A percentile compares a stretch with the other conserved stretches of the same genome.
These are phyloP conservation scores for Talaromyces sp. DNA, from an alignment of 2,329 filamentous ascomycete species.

Conservation along the genomic window DNA sequence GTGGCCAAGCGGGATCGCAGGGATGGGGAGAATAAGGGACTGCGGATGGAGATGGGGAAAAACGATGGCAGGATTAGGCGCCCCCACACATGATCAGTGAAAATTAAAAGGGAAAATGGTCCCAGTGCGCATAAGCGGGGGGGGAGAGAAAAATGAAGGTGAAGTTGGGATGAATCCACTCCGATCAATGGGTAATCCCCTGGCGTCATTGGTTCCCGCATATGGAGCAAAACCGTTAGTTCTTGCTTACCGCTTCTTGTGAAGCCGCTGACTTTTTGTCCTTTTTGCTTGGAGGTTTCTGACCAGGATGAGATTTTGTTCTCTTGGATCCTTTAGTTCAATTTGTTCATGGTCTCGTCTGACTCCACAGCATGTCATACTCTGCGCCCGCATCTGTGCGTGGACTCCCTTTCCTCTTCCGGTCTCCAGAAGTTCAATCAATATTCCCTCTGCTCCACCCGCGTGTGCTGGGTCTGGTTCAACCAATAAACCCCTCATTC, in stretches of 20 bases:
- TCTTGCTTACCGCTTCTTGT: neutral
- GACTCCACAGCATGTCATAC: no score
- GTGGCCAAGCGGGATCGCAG: neutral
- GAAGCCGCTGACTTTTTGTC: neutral
- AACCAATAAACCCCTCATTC: neutral
- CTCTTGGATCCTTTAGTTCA: no score
- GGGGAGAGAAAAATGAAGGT: constrained; percentile 3
- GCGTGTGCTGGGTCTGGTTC: neutral
- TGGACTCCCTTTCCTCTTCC: neutral
- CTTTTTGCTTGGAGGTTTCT: neutral
- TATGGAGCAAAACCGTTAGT: constrained; percentile 1
- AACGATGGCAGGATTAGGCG: neutral
- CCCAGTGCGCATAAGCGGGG: neutral
- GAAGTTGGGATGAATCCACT: neutral
- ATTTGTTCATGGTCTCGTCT: no score
- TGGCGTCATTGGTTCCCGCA: constrained; percentile 6
- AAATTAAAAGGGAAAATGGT: neutral
- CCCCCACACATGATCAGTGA: neutral
- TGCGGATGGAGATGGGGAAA: neutral
- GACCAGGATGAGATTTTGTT: no score
- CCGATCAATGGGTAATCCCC: neutral
- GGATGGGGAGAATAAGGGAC: neutral
- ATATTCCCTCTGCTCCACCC: neutral
- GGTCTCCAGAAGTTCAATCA: neutral
- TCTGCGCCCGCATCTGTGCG: no score